Evolutionary conservation across 2,329 filamentous ascomycete species (phyloP).

Genomic region (Hymenoscyphus repandus): DNA sequence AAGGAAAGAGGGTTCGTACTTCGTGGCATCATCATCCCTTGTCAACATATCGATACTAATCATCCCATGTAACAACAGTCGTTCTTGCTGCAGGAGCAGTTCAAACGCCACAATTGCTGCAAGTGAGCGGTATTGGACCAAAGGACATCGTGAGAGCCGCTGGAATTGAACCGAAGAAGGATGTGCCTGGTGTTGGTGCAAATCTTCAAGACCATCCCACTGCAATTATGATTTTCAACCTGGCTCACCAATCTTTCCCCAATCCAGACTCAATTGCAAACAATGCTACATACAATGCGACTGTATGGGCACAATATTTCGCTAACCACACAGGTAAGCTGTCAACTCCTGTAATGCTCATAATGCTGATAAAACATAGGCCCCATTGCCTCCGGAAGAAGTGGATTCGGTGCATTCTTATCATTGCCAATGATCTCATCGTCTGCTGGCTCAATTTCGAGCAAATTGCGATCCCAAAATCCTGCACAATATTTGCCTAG

Average conservation of each 20-base stretch:
- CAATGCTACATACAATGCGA: conserved; percentile 26
- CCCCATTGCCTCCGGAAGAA: conserved; percentile 3
- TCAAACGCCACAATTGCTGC: conserved; percentile 28
- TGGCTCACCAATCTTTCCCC: conserved; percentile 5
- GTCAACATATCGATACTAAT: conserved; percentile 12
- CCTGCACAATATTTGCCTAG: conserved; percentile 32
- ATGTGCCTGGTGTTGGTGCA: conserved; percentile 15
- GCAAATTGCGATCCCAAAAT: conserved; percentile 28
- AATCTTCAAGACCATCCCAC: conserved; percentile 15
- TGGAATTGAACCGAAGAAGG: conserved; percentile 10
- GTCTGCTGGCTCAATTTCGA: neutral
- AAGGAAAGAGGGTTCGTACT: neutral
- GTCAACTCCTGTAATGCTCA: too few species aligned
- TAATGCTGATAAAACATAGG: too few species aligned
- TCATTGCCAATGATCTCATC: conserved; percentile 23
- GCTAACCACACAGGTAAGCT: neutral
- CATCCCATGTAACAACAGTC: too few species aligned
- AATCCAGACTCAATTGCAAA: conserved; percentile 2
- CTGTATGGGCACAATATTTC: conserved; percentile 27
- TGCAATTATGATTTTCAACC: conserved; percentile 1
- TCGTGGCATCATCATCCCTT: neutral
- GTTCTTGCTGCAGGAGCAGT: conserved; percentile 25
- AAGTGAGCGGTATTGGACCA: conserved; percentile 29
- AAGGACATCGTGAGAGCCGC: conserved; percentile 6
- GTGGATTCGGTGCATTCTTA: conserved; percentile 1